Conservation (phyloP, 202 grass and related monocot species). For the Eragrostis tef region DNA sequence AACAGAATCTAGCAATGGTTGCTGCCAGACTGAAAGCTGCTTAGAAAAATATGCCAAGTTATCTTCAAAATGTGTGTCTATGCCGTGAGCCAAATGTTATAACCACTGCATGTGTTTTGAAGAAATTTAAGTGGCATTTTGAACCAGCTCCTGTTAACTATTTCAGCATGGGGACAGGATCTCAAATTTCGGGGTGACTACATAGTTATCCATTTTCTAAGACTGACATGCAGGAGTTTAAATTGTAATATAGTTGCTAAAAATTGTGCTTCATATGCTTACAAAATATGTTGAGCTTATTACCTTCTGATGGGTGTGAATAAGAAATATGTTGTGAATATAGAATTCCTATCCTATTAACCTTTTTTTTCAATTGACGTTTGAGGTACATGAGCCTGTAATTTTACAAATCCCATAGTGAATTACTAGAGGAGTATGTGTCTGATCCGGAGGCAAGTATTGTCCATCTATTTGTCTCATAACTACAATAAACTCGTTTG, state of each 20-base stretch:
- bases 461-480: neutral
- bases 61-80: neutral
- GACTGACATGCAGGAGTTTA: neutral
- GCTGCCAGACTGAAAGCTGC: neutral
- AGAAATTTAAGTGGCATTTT: neutral
- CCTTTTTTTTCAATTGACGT: neutral
- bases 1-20: conserved; percentile 8
- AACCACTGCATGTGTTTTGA: neutral
- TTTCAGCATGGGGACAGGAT: neutral
- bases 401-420: neutral
- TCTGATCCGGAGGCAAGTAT: neutral
- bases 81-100: neutral
- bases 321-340: neutral
- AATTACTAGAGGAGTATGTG: neutral
- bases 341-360: neutral
- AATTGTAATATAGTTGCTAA: neutral
- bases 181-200: neutral
- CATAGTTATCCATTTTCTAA: neutral
- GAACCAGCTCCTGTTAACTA: neutral
- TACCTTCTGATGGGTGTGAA: neutral
- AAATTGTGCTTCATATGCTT: neutral
- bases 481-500: neutral
- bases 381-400: neutral
- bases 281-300: neutral
- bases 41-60: no score